A percentile compares a stretch with the other conserved stretches of the same genome.
phyloP scores from a whole-genome alignment of 148 eudicot species.

The Tetragonia tetragonoides region DNA sequence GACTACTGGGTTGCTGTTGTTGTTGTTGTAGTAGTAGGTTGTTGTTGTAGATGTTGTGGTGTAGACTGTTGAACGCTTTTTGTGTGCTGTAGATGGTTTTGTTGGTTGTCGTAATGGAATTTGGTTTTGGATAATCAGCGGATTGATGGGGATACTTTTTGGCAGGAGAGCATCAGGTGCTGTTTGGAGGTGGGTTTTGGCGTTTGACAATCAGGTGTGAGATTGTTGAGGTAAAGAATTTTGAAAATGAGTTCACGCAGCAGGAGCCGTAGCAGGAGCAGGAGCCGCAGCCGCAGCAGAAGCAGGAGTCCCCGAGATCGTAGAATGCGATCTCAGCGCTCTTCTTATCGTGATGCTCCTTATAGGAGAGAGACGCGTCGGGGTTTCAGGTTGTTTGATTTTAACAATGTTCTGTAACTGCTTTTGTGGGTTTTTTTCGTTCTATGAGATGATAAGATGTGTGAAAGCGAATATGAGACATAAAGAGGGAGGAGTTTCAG shows the following conservation, averaged over 20 bases:
- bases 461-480: background rate
- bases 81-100: slow-evolving; percentile 34
- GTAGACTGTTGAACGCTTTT: slow-evolving; percentile 37
- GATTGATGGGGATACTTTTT: slow-evolving; percentile 51
- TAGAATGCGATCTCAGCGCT: slow-evolving; percentile 69
- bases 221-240: slow-evolving; percentile 38
- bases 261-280: slow-evolving; percentile 41
- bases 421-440: slow-evolving; percentile 19
- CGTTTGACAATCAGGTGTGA: slow-evolving; percentile 37
- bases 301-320: slow-evolving; percentile 92
- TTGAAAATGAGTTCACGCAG: slow-evolving; percentile 74
- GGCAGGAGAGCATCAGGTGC: slow-evolving; percentile 46
- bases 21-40: slow-evolving; percentile 20
- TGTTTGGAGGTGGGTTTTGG: slow-evolving; percentile 55
- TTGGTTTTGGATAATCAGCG: slow-evolving; percentile 32
- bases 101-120: slow-evolving; percentile 38
- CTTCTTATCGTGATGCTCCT: slow-evolving; percentile 89
- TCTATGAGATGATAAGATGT: slow-evolving; percentile 12
- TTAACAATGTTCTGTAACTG: slow-evolving; percentile 20
- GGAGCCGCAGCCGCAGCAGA: slow-evolving; percentile 72
- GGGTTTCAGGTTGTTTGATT: slow-evolving; percentile 91
- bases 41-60: slow-evolving; percentile 27
- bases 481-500: slow-evolving; percentile 60
- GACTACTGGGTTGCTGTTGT: slow-evolving; percentile 37
- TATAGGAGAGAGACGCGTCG: slow-evolving; percentile 81